phyloP scores from a whole-genome alignment of 148 eudicot species.

The Tetragonia tetragonoides region DNA sequence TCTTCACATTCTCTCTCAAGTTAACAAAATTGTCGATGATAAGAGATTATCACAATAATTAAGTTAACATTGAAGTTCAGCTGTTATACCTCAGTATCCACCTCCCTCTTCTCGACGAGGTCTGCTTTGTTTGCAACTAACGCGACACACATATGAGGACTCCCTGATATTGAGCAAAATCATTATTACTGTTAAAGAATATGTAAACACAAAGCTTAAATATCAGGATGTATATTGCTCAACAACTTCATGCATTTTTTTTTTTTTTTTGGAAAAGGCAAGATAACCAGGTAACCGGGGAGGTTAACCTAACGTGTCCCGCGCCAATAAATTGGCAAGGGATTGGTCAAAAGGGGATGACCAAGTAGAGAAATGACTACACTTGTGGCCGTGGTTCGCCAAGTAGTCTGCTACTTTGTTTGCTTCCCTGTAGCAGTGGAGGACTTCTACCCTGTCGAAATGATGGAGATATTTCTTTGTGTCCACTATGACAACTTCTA shows the following conservation, averaged over 20 bases:
- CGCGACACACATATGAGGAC: constrained; percentile 37
- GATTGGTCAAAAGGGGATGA: too few species aligned
- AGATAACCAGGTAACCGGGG: too few species aligned
- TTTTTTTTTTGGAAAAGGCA: too few species aligned
- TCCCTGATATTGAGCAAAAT: constrained; percentile 32
- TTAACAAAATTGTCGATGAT: neutral
- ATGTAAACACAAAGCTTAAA: neutral
- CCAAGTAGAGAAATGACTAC: too few species aligned
- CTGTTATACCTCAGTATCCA: constrained; percentile 40
- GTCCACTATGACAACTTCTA: too few species aligned
- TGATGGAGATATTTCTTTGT: too few species aligned
- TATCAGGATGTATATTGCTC: neutral
- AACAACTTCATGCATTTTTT: neutral
- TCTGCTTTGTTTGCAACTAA: constrained; percentile 57
- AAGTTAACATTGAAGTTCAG: neutral
- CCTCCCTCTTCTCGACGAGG: constrained; percentile 40
- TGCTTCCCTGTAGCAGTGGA: too few species aligned
- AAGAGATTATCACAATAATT: neutral
- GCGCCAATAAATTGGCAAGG: too few species aligned
- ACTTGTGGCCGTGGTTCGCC: too few species aligned
- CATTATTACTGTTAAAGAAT: neutral
- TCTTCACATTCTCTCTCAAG: neutral
- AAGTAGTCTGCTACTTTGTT: too few species aligned
- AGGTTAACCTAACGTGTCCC: too few species aligned
- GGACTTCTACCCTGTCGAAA: too few species aligned